Evolutionary conservation across 768 basidiomycete genomes (phyloP).

Genomic region (Auricularia cornea): DNA sequence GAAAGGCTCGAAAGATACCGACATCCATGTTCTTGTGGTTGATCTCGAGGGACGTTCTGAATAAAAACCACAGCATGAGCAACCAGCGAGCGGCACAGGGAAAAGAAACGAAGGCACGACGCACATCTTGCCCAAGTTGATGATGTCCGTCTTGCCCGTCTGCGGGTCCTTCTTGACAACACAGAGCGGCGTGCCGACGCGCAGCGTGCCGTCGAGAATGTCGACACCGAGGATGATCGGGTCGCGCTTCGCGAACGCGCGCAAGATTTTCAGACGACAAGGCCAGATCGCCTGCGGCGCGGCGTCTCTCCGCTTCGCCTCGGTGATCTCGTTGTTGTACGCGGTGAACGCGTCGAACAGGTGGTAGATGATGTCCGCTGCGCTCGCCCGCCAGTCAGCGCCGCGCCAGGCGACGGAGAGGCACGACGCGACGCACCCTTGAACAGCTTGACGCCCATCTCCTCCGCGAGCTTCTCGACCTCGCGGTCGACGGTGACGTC

Average conservation of each 20-base stretch:
- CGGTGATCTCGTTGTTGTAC: conserved; percentile 33
- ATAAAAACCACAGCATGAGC: background rate
- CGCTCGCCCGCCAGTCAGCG: conserved; percentile 84
- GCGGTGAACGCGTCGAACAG: conserved; percentile 41
- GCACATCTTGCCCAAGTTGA: conserved; percentile 91
- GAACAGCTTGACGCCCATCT: conserved; percentile 90
- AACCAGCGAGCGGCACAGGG: conserved; percentile 3
- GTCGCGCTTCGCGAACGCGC: conserved; percentile 94
- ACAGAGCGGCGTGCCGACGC: conserved; percentile 89
- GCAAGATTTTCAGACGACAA: conserved; percentile 84
- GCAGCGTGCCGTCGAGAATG: conserved; percentile 84
- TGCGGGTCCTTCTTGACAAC: conserved; percentile 87
- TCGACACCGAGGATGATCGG: conserved; percentile 97
- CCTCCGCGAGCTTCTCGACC: conserved; percentile 83
- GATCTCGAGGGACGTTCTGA: conserved; percentile 90
- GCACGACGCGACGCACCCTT: conserved; percentile 64
- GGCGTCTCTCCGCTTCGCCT: conserved; percentile 82
- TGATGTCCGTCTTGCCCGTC: conserved; percentile 84
- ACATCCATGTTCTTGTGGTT: conserved; percentile 89
- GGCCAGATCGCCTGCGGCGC: conserved; percentile 97
- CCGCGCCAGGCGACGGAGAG: conserved; percentile 91
- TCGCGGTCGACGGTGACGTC: conserved; percentile 94
- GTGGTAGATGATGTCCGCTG: conserved; percentile 44
- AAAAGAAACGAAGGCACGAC: conserved; percentile 22
- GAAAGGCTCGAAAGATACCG: conserved; percentile 16